Conservation (phyloP, 371 early-diverging fungal species). For the Rhizopus delemar region DNA sequence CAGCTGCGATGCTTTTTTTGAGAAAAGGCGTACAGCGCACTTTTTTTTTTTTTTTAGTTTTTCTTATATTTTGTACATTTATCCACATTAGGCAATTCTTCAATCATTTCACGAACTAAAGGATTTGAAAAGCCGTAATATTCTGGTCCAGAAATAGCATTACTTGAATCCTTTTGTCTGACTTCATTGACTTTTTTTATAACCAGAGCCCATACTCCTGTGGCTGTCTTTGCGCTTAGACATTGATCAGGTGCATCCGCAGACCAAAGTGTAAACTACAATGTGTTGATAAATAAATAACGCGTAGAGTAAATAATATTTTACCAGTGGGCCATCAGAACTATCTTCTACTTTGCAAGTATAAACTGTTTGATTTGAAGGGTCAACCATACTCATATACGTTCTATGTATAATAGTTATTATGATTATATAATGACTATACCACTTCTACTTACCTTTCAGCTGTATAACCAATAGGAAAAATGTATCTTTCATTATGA, state of each 20-base stretch:
- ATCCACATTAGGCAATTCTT: conserved; percentile 17
- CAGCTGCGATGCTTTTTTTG: too few species aligned
- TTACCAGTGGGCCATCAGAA: conserved; percentile 69
- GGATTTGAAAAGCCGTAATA: conserved; percentile 85
- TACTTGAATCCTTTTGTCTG: conserved; percentile 71
- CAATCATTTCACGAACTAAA: conserved; percentile 17
- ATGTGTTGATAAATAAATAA: neutral
- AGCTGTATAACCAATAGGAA: conserved; percentile 84
- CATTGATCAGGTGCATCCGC: conserved; percentile 67
- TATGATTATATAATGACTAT: neutral
- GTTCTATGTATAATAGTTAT: conserved; percentile 34
- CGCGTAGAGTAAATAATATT: neutral
- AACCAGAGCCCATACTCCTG: conserved; percentile 86
- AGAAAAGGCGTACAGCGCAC: too few species aligned
- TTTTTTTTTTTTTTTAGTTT: too few species aligned
- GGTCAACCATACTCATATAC: conserved; percentile 78
- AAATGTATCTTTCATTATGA: conserved; percentile 90
- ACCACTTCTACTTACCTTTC: conserved; percentile 26
- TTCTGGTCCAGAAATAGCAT: conserved; percentile 88
- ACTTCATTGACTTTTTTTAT: conserved; percentile 75
- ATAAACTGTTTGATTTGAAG: conserved; percentile 62
- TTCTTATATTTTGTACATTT: conserved; percentile 19
- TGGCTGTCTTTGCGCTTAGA: conserved; percentile 73
- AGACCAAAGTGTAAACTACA: conserved; percentile 74
- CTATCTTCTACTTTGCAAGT: conserved; percentile 79